Base-by-base conservation (phyloP, 2,329 filamentous ascomycete genomes). In the Colletotrichum higginsianum region DNA sequence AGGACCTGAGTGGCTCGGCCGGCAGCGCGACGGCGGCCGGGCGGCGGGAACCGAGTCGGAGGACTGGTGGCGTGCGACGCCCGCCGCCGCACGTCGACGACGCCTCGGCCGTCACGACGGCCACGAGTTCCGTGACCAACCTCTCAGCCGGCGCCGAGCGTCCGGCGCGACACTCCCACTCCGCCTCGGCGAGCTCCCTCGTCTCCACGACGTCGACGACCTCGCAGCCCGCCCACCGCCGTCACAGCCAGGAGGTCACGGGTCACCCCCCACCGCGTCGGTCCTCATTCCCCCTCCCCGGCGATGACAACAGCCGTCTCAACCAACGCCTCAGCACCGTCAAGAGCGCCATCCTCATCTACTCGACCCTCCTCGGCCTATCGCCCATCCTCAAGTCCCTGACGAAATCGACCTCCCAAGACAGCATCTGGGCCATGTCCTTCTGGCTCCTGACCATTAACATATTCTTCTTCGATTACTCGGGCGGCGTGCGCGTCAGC, bases 341-440 rank as follows among this genome's bases (percentile, higher is more conserved):
- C 75, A 98, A 98, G 82, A 98, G 95, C 0, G 95, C 95, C 0
- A 86, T 97, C 47, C 88, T 98, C 61, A 98, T 98, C 77, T 98
- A 97, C 83, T 97, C 93, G 76, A 95, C 95, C 4, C 87, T 99
- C 16, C 90, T 98, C 4, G 96, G 96, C 13, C 88, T 99, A 4
- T 97, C 94, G 52, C 96, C 96, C 0, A 98, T 99, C 74, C 90
- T 99, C 73, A 98, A 98, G 81, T 98, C 95, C 1, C 89, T 99
- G n/a, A 99, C 96, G 0, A 90, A 89, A 61, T 98, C 95, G 6
- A 98, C 96, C 5, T 96, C 94, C 9, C 93, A 90, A 67, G 96
- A 99, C 86, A 96, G 93, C 53, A 99, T 99, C 80, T 99, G 96
- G 96, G 94, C 96, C 69, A 93, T 99, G 86, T 96, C 94, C 61